Base-by-base conservation (phyloP, 371 early-diverging fungal species). In the Circinella minor region DNA sequence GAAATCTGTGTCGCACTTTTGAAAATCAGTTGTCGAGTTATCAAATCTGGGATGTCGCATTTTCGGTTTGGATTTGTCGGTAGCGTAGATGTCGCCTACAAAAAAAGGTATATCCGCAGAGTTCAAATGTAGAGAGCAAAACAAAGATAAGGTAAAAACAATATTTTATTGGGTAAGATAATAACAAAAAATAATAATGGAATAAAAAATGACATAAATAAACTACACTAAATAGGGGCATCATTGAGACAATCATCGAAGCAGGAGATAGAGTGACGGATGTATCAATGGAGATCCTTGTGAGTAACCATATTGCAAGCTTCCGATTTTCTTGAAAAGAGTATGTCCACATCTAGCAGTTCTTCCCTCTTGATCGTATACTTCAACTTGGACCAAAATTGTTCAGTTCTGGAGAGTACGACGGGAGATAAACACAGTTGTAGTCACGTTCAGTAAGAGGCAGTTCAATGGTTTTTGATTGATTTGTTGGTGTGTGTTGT, bases 351-450 rank as follows among this genome's bases (percentile, higher is more conserved):
- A 20, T 67, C 59, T 9, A 59, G 27, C 36, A 67, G 47, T 38
- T 38, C 27, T 18, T 59, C 59, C 20, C 67, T 51, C 46, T 43
- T 39, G 36, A 59, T 37, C n/a, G n/a, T 36, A 34, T 46, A 38
- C 64, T 64, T 64, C 64, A 64, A 38, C 47, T 36, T 43, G 27
- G 64, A 20, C 64, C 64, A 64, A 64, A 64, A 64, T 38, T 66
- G 55, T 47, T 64, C 64, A 64, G 39, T 20, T 47, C 43, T 20
- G 64, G 64, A 48, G 2, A 47, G 43, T 48, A 64, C 27, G 64
- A 46, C 43, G 64, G 64, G 10, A 70, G 66, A 36, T 65, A 70
- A 14, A 61, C 59, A 65, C 66, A 65, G 20, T 34, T 9, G 46
- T 65, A 70, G 38, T 65, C 66, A 51, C 69, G 63, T 55, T 51